Evolutionary conservation across 164 flowering plant genomes (phyloP).

Genomic region (Amborella trichopoda): DNA sequence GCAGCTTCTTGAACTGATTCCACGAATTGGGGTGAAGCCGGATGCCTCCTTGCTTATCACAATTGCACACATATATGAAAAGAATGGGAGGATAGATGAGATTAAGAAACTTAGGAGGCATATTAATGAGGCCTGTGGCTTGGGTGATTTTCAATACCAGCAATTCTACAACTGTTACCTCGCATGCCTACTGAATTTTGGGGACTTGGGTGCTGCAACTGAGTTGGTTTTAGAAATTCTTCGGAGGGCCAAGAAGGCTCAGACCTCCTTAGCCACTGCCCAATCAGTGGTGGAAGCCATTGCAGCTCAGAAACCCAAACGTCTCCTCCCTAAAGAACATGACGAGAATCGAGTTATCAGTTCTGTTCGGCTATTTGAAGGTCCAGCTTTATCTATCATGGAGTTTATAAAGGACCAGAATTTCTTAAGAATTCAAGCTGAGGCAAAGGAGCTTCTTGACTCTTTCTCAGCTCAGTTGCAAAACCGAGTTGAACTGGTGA

Average conservation of each 20-base stretch:
- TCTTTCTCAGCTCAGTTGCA: conserved; percentile 37
- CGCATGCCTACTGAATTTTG: conserved; percentile 78
- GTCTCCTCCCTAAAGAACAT: conserved; percentile 1
- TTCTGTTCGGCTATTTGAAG: conserved; percentile 6
- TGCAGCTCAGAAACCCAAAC: conserved; percentile 13
- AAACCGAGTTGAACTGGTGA: conserved; percentile 47
- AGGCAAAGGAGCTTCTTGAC: conserved; percentile 40
- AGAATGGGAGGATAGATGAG: conserved; percentile 83
- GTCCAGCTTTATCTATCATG: conserved; percentile 23
- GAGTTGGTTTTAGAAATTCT: conserved; percentile 83
- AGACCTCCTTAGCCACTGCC: conserved; percentile 49
- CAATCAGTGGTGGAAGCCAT: conserved; percentile 21
- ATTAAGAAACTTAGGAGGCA: conserved; percentile 75
- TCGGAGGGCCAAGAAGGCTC: conserved; percentile 58
- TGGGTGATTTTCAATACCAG: conserved; percentile 50
- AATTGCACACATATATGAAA: conserved; percentile 85
- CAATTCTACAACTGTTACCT: conserved; percentile 85
- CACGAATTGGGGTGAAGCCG: conserved; percentile 54
- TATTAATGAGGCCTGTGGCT: conserved; percentile 48
- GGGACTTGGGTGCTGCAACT: conserved; percentile 75
- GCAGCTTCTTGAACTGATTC: conserved; percentile 81
- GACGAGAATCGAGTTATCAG: conserved; percentile 7
- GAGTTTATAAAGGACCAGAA: conserved; percentile 48
- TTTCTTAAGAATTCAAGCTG: conserved; percentile 38
- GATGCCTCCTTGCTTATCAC: conserved; percentile 43